Percentiles rank a stretch among this genome's conserved stretches.
phyloP scores from a whole-genome alignment of 257 asterid genomes.

The Rehmannia glutinosa region DNA sequence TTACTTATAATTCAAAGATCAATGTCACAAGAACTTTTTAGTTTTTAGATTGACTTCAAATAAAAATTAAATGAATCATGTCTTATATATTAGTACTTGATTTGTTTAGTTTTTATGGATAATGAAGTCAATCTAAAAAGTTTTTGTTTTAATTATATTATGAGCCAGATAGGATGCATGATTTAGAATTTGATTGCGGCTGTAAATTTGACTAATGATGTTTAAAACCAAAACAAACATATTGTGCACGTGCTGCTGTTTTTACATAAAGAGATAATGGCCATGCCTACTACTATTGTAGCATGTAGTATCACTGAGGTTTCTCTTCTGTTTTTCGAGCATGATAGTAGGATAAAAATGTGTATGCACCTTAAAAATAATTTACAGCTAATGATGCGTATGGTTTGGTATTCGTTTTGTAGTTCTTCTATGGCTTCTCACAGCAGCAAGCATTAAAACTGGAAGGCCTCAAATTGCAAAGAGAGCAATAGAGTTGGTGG shows the following conservation, averaged over 20 bases:
- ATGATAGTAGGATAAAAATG: not conserved
- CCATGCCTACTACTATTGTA: not conserved
- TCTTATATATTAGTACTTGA: not conserved
- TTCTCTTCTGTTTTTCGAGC: not conserved
- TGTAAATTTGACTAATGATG: not conserved
- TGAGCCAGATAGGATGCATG: not conserved
- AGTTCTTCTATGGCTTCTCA: constrained; percentile 59
- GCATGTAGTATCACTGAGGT: not conserved
- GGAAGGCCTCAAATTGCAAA: constrained; percentile 62
- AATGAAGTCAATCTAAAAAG: not conserved
- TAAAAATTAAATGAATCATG: not conserved
- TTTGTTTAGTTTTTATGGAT: not conserved
- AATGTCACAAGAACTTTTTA: too few species aligned
- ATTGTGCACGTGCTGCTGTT: not conserved
- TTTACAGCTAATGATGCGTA: not conserved
- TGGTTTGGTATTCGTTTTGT: not conserved
- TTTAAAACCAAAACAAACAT: not conserved
- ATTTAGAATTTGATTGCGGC: not conserved
- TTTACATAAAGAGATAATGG: not conserved
- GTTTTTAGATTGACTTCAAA: not conserved
- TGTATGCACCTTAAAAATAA: not conserved
- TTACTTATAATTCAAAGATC: not conserved
- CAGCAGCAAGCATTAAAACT: constrained; percentile 67
- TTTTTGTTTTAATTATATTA: not conserved
- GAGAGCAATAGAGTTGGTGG: constrained; percentile 56